Conservation (phyloP, 2,329 filamentous ascomycete species). For the Xylaria sp. region DNA sequence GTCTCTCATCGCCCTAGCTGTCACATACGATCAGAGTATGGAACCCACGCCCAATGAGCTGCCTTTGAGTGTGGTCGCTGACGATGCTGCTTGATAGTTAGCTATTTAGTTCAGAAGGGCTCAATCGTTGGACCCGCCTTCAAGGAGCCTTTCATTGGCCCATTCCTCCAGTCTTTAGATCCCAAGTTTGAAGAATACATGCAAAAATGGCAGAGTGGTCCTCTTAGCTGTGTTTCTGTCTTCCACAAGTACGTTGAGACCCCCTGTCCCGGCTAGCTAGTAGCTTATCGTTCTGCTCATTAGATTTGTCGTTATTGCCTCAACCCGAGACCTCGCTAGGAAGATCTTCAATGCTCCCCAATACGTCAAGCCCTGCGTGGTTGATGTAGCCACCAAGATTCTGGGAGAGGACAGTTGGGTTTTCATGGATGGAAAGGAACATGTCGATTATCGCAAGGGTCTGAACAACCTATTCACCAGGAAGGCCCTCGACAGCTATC, state of each 20-base stretch:
- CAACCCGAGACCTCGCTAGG: constrained; percentile 90
- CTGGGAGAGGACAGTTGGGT: constrained; percentile 94
- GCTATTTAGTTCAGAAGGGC: constrained; percentile 76
- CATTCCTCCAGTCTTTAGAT: constrained; percentile 89
- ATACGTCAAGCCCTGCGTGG: constrained; percentile 95
- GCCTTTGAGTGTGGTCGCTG: constrained; percentile 11
- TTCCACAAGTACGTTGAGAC: constrained; percentile 85
- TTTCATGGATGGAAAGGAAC: constrained; percentile 91
- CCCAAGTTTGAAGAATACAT: constrained; percentile 92
- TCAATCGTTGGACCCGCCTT: constrained; percentile 74
- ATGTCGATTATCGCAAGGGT: constrained; percentile 97
- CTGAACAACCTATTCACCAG: constrained; percentile 94
- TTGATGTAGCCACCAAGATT: constrained; percentile 92
- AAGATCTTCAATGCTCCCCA: constrained; percentile 95
- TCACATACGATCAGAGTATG: constrained; percentile 91
- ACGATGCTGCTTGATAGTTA: constrained; percentile 57
- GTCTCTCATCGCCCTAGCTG: constrained; percentile 71
- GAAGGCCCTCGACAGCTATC: constrained; percentile 82
- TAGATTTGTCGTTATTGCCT: constrained; percentile 96
- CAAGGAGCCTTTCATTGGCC: constrained; percentile 90
- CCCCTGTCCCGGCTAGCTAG: background rate
- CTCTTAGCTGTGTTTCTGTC: constrained; percentile 94
- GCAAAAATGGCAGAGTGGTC: constrained; percentile 88
- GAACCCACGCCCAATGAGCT: constrained; percentile 27
- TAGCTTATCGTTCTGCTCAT: constrained; percentile 4